These are phyloP conservation scores for Fusarium sp. DNA, from an alignment of 2,329 filamentous ascomycete species.

Conservation along the genomic window DNA sequence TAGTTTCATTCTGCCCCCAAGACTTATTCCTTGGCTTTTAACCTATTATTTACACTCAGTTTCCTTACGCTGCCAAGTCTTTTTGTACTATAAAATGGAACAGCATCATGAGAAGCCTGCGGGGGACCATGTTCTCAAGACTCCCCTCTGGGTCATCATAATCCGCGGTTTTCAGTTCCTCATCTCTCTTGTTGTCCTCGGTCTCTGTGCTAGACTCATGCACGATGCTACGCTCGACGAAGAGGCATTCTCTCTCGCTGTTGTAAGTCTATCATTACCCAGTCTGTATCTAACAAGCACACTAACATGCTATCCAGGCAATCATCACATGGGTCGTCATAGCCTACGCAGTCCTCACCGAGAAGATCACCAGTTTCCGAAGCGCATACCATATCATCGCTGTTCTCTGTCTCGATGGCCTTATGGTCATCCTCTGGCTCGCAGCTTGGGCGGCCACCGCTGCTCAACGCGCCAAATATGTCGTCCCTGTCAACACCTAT, in stretches of 20 bases:
- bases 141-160: constrained; percentile 59
- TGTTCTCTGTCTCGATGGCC: constrained; percentile 57
- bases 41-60: background rate
- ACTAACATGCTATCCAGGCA: constrained; percentile 49
- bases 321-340: constrained; percentile 62
- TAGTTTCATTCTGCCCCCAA: background rate
- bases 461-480: constrained; percentile 55
- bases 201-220: constrained; percentile 57
- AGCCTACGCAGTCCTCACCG: constrained; percentile 57
- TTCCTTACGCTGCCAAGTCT: background rate
- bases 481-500: constrained; percentile 48
- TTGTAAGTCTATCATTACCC: constrained; percentile 20
- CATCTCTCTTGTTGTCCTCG: constrained; percentile 59
- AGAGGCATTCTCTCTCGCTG: constrained; percentile 34
- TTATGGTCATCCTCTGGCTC: constrained; percentile 63
- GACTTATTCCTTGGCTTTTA: background rate
- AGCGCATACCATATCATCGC: constrained; percentile 59
- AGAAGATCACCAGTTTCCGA: constrained; percentile 54
- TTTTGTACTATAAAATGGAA: constrained; percentile 29
- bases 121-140: constrained; percentile 53
- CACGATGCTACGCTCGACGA: constrained; percentile 43
- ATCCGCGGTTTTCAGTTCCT: constrained; percentile 58
- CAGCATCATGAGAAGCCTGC: constrained; percentile 27
- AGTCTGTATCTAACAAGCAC: fast-evolving
- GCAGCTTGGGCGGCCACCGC: constrained; percentile 58